Evolutionary conservation across 2,329 filamentous ascomycete genomes (phyloP).

Genomic region (Fonsecaea pugnacius): DNA sequence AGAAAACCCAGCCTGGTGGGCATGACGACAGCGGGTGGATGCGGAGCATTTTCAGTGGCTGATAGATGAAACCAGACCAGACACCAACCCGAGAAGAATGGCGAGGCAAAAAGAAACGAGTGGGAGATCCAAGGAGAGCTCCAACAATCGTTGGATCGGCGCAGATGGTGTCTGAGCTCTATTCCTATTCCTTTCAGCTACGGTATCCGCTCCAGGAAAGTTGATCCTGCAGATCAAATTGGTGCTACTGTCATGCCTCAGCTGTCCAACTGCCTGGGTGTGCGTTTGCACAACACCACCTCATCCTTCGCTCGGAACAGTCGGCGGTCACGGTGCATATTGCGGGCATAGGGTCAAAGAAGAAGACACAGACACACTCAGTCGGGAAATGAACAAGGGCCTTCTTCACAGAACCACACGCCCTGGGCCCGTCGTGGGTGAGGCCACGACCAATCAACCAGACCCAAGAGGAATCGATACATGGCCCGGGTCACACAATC

Average conservation of each 20-base stretch:
- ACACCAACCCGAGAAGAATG: neutral
- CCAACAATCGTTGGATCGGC: no score
- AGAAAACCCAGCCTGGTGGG: slow-evolving; percentile 8
- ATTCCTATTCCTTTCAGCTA: neutral
- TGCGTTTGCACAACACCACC: neutral
- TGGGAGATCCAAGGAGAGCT: neutral
- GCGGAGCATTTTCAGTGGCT: slow-evolving; percentile 13
- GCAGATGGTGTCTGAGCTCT: neutral
- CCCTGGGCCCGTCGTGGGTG: neutral
- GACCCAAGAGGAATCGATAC: neutral
- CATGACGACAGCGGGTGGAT: slow-evolving; percentile 12
- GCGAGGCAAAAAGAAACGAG: neutral
- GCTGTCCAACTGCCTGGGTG: neutral
- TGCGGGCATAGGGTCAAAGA: neutral
- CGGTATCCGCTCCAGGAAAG: neutral
- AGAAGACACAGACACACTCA: neutral
- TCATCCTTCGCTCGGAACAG: neutral
- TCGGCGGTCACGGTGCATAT: neutral
- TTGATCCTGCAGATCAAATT: neutral
- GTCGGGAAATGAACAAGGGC: neutral
- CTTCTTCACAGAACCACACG: neutral
- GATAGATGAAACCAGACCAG: neutral
- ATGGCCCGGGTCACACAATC: neutral
- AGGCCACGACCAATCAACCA: neutral
- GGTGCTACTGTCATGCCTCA: neutral